Conservation (phyloP, 768 basidiomycete genomes). For the Astraeus odoratus region DNA sequence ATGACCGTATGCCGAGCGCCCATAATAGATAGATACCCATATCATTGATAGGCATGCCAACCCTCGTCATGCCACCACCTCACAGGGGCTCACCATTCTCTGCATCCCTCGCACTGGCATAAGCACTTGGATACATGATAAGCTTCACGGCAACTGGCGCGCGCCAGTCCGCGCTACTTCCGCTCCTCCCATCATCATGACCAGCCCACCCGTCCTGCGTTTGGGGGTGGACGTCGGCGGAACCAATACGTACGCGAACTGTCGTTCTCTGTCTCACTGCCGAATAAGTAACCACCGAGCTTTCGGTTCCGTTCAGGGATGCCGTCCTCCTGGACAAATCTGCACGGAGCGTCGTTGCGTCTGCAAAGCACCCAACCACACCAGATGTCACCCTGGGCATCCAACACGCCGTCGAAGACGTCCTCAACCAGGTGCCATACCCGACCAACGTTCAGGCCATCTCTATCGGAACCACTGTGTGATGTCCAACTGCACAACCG, state of each 20-base stretch:
- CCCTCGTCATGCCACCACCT: no score
- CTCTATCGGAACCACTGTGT: constrained; percentile 56
- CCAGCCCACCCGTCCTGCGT: constrained; percentile 8
- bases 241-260: constrained; percentile 24
- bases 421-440: constrained; percentile 33
- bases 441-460: constrained; percentile 39
- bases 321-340: constrained; percentile 22
- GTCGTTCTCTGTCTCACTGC: background rate
- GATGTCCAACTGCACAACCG: constrained; percentile 1
- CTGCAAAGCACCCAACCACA: constrained; percentile 48
- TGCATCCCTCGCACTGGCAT: no score
- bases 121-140: no score
- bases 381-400: constrained; percentile 54
- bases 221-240: constrained; percentile 31
- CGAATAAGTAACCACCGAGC: no score
- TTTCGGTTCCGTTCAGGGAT: constrained; percentile 20
- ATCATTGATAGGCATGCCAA: no score
- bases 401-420: constrained; percentile 39
- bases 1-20: no score
- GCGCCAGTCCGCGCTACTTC: no score
- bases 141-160: no score
- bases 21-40: no score
- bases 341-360: constrained; percentile 18
- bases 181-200: no score
- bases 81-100: no score